phyloP scores from a whole-genome alignment of 805 yeast species.

The Barnettozyma pratensis region DNA sequence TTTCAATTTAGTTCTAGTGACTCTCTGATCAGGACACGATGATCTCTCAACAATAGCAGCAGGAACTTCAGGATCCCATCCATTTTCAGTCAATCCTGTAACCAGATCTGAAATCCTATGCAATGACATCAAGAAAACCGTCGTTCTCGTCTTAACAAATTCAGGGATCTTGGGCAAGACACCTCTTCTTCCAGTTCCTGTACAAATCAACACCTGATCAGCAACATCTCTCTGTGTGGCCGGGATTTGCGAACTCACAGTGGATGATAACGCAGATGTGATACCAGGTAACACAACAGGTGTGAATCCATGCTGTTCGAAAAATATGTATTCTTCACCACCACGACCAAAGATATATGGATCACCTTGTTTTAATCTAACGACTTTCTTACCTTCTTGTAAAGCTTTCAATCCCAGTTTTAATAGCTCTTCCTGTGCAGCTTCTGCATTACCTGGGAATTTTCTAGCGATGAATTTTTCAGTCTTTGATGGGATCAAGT shows the following conservation, averaged over 20 bases:
- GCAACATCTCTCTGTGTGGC: constrained; percentile 90
- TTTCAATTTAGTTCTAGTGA: constrained; percentile 66
- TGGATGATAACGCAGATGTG: constrained; percentile 85
- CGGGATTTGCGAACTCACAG: constrained; percentile 76
- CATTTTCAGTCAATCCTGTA: constrained; percentile 45
- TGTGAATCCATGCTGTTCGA: constrained; percentile 57
- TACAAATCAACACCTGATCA: constrained; percentile 88
- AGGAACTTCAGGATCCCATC: constrained; percentile 71
- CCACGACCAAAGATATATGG: constrained; percentile 97
- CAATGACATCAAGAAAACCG: constrained; percentile 84
- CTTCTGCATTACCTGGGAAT: constrained; percentile 95
- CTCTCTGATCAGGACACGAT: constrained; percentile 87
- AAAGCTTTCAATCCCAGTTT: constrained; percentile 65
- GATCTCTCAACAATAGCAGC: constrained; percentile 88
- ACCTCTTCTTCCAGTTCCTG: constrained; percentile 92
- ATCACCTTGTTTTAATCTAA: constrained; percentile 92
- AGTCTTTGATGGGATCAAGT: constrained; percentile 71
- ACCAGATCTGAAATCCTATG: constrained; percentile 57
- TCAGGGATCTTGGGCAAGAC: constrained; percentile 74
- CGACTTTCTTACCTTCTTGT: constrained; percentile 66
- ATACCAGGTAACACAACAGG: constrained; percentile 84
- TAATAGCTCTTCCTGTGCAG: constrained; percentile 82
- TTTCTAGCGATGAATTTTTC: constrained; percentile 83
- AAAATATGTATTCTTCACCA: constrained; percentile 81
- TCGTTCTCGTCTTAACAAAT: constrained; percentile 67